A percentile compares a stretch with the other conserved stretches of the same genome.
Evolutionary conservation across 1,284 basidiomycete species (phyloP).

Genomic region (Rhodotorula sp.): DNA sequence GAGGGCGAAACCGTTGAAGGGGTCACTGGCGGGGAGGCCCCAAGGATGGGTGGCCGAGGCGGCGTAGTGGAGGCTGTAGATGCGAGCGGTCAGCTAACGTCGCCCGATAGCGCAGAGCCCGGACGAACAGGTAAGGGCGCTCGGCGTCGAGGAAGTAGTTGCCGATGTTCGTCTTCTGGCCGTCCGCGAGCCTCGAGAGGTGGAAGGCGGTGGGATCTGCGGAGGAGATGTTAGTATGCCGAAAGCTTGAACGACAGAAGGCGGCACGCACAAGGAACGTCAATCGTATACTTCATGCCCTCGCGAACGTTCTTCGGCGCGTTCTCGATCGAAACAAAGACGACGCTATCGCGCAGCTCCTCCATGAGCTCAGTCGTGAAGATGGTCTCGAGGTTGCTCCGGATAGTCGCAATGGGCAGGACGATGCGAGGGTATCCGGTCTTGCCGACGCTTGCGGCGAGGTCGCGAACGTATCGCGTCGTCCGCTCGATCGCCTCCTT

Average conservation of each 20-base stretch:
- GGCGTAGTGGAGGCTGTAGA: conserved; percentile 31
- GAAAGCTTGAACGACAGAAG: too few relatives aligned
- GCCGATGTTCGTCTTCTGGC: conserved; percentile 21
- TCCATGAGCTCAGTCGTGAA: conserved; percentile 37
- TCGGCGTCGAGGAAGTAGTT: conserved; percentile 28
- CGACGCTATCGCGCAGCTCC: conserved; percentile 35
- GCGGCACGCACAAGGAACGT: conserved; percentile 33
- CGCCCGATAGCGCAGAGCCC: too few relatives aligned
- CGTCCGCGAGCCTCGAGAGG: conserved; percentile 19
- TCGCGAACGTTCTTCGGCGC: conserved; percentile 32
- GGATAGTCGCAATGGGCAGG: conserved; percentile 29
- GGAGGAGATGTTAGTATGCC: not conserved
- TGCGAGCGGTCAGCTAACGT: not conserved
- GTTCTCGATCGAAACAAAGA: conserved; percentile 40
- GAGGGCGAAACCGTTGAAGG: conserved; percentile 42
- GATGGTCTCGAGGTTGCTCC: conserved; percentile 32
- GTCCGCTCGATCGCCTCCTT: conserved; percentile 28
- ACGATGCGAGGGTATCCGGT: conserved; percentile 37
- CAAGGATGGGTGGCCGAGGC: conserved; percentile 35
- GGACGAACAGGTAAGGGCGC: conserved; percentile 19
- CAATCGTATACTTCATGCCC: conserved; percentile 37
- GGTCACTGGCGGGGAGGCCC: conserved; percentile 32
- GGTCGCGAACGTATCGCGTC: conserved; percentile 30
- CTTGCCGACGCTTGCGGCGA: conserved; percentile 30
- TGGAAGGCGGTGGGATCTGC: conserved; percentile 40